phyloP scores from a whole-genome alignment of 768 basidiomycete species.

The Agaricus blazei region DNA sequence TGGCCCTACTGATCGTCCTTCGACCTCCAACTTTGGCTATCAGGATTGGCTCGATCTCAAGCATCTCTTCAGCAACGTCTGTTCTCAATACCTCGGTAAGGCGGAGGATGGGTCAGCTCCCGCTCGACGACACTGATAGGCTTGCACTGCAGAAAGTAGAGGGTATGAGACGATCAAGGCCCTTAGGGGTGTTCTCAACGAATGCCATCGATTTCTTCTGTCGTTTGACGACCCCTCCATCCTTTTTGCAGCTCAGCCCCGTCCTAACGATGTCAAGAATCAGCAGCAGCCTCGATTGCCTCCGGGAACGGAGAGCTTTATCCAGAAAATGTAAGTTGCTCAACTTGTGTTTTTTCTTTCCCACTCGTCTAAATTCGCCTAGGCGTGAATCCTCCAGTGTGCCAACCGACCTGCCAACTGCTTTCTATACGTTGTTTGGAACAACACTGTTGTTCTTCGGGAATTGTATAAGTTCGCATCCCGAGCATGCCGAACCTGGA shows the following conservation, averaged over 20 bases:
- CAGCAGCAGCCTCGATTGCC: neutral
- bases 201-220: constrained; percentile 59
- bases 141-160: too few species aligned
- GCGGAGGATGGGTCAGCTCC: constrained; percentile 4
- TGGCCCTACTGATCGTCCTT: constrained; percentile 14
- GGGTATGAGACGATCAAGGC: too few species aligned
- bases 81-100: constrained; percentile 56
- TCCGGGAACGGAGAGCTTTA: neutral
- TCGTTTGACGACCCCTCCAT: constrained; percentile 52
- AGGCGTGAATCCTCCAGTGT: constrained; percentile 24
- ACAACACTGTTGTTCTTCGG: constrained; percentile 62
- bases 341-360: neutral
- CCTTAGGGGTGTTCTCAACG: constrained; percentile 59
- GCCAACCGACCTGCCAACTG: constrained; percentile 48
- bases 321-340: neutral
- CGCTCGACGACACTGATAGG: constrained; percentile 36
- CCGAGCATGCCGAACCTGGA: constrained; percentile 44
- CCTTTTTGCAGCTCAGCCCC: constrained; percentile 29
- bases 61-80: constrained; percentile 52
- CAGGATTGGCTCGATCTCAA: constrained; percentile 66
- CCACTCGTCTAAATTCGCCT: neutral
- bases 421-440: constrained; percentile 64
- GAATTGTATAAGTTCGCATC: constrained; percentile 49
- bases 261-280: neutral
- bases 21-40: constrained; percentile 16